phyloP scores from a whole-genome alignment of 495 filamentous ascomycete genomes.

The Bryoglossum gracile region DNA sequence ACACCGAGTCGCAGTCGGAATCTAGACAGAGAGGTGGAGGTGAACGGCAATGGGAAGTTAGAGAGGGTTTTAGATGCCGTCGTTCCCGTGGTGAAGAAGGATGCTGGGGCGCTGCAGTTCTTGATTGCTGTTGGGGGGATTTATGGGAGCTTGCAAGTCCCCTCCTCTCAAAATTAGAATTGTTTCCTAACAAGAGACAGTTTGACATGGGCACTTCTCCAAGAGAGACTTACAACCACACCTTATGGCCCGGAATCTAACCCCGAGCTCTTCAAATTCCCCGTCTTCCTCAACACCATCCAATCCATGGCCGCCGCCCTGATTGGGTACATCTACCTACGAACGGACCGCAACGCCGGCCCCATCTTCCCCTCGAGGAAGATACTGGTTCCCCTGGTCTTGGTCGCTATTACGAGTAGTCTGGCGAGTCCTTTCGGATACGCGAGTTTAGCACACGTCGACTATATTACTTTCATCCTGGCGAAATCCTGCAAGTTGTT shows the following conservation, averaged over 20 bases:
- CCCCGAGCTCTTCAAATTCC: constrained; percentile 76
- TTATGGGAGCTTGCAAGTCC: constrained; percentile 84
- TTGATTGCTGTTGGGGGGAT: constrained; percentile 86
- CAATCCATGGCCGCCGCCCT: constrained; percentile 85
- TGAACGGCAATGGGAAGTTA: constrained; percentile 27
- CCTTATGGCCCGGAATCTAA: constrained; percentile 56
- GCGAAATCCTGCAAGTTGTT: constrained; percentile 97
- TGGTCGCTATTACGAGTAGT: constrained; percentile 80
- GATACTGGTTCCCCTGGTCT: constrained; percentile 71
- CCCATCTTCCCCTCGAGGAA: constrained; percentile 67
- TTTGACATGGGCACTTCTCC: constrained; percentile 89
- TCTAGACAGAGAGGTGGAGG: constrained; percentile 24
- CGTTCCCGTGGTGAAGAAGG: constrained; percentile 30
- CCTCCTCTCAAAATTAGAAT: too few relatives aligned
- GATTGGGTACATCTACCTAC: constrained; percentile 75
- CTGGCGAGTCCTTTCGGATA: constrained; percentile 94
- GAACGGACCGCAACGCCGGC: constrained; percentile 49
- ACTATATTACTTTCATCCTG: constrained; percentile 98
- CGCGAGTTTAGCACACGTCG: constrained; percentile 85
- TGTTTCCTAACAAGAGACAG: too few relatives aligned
- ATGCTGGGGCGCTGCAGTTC: constrained; percentile 59
- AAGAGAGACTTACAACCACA: constrained; percentile 97
- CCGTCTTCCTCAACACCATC: constrained; percentile 91
- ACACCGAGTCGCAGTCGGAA: constrained; percentile 23
- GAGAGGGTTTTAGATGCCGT: constrained; percentile 20